phyloP scores from a whole-genome alignment of 805 yeast species.

The Ogataea siamensis region DNA sequence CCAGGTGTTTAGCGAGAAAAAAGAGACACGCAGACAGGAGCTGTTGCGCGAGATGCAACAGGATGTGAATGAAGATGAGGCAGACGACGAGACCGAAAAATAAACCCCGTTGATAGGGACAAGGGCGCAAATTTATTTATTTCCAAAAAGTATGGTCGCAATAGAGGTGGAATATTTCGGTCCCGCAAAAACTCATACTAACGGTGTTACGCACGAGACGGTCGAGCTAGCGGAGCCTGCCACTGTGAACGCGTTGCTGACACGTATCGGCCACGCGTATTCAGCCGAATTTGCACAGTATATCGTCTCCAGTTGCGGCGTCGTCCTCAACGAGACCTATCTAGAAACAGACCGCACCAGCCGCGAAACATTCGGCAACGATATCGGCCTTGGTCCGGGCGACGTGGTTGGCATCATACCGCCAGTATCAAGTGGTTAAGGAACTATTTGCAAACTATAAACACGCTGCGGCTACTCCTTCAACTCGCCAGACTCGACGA shows the following conservation, averaged over 20 bases:
- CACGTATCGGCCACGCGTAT: slow-evolving; percentile 9
- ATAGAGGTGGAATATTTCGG: slow-evolving; percentile 32
- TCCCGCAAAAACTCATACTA: slow-evolving; percentile 32
- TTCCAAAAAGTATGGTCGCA: slow-evolving; percentile 8
- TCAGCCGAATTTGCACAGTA: slow-evolving; percentile 22
- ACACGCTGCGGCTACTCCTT: slow-evolving; percentile 19
- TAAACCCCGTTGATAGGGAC: not conserved
- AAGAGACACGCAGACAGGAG: slow-evolving; percentile 21
- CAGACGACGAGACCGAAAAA: slow-evolving; percentile 5
- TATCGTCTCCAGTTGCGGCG: slow-evolving; percentile 26
- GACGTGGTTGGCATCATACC: slow-evolving; percentile 32
- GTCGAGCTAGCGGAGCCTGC: slow-evolving; percentile 1
- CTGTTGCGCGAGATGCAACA: slow-evolving; percentile 14
- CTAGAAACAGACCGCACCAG: slow-evolving; percentile 20
- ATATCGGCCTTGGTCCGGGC: slow-evolving; percentile 11
- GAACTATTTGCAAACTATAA: not conserved
- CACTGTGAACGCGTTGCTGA: slow-evolving; percentile 11
- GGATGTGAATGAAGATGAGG: slow-evolving; percentile 6
- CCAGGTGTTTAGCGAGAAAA: slow-evolving; percentile 29
- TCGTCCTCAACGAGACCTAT: slow-evolving; percentile 30
- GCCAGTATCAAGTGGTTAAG: slow-evolving; percentile 33
- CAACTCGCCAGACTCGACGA: slow-evolving; percentile 60
- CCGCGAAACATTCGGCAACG: slow-evolving; percentile 6
- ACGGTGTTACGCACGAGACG: slow-evolving; percentile 16
- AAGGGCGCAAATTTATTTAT: not conserved